phyloP scores from a whole-genome alignment of 2,329 filamentous ascomycete genomes.

The Fragosphaeria purpurea region DNA sequence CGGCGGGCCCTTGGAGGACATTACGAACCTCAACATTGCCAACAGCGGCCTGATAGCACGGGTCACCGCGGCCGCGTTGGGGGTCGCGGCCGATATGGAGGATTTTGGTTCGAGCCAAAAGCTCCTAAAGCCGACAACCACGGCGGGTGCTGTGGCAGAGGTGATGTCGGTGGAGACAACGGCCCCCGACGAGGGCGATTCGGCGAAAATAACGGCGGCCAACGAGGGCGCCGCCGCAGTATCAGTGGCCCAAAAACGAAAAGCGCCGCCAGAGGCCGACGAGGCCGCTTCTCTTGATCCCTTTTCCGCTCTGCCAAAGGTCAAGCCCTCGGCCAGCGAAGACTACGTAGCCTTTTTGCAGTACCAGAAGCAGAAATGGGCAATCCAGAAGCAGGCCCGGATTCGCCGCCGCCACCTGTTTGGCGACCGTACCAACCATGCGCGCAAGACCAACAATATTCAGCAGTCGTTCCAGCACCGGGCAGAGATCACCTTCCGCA shows the following conservation, averaged over 20 bases:
- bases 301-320: constrained; percentile 68
- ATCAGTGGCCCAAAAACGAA: constrained; percentile 54
- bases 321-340: constrained; percentile 74
- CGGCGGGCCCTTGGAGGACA: constrained; percentile 57
- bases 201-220: not conserved
- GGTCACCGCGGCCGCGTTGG: constrained; percentile 15
- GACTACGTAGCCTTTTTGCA: constrained; percentile 82
- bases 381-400: constrained; percentile 86
- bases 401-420: constrained; percentile 82
- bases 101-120: constrained; percentile 57
- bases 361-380: constrained; percentile 99
- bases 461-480: constrained; percentile 77
- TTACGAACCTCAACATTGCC: constrained; percentile 47
- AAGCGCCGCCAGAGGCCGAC: constrained; percentile 54
- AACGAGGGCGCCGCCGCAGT: constrained; percentile 22
- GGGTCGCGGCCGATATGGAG: constrained; percentile 55
- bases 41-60: constrained; percentile 26
- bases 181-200: not conserved
- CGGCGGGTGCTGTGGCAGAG: constrained; percentile 41
- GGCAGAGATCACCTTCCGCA: constrained; percentile 79
- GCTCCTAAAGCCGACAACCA: constrained; percentile 54
- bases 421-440: constrained; percentile 55
- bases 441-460: constrained; percentile 46
- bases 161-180: not conserved
- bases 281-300: constrained; percentile 53